A percentile compares a stretch with the other conserved stretches of the same genome.
phyloP scores from a whole-genome alignment of 2,329 filamentous ascomycete species.

The Huntiella abstrusa region DNA sequence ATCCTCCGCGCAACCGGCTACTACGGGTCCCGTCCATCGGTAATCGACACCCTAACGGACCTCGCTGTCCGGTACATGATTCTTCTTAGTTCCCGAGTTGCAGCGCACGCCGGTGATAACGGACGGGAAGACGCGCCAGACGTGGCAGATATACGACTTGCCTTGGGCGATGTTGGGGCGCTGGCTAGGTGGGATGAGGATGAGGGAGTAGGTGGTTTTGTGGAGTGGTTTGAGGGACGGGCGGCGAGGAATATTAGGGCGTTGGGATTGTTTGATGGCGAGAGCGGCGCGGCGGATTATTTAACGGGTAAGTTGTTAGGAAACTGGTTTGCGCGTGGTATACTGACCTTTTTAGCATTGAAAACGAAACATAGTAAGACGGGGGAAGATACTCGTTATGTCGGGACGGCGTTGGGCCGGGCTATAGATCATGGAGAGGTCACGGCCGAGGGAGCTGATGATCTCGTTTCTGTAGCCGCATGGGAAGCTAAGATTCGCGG shows the following conservation, averaged over 20 bases:
- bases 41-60: constrained; percentile 76
- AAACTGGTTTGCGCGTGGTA: background rate
- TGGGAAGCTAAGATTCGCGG: constrained; percentile 34
- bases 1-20: constrained; percentile 85
- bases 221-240: constrained; percentile 58
- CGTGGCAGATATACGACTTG: constrained; percentile 66
- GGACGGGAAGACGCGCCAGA: constrained; percentile 32
- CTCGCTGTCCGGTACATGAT: constrained; percentile 65
- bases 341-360: constrained; percentile 31
- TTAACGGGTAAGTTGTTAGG: constrained; percentile 33
- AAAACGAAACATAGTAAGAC: constrained; percentile 89
- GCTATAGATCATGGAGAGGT: constrained; percentile 51
- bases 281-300: constrained; percentile 49
- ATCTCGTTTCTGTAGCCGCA: constrained; percentile 42
- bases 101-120: constrained; percentile 50
- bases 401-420: constrained; percentile 66
- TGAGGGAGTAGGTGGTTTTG: constrained; percentile 66
- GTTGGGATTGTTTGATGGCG: constrained; percentile 53
- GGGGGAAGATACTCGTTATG: constrained; percentile 69
- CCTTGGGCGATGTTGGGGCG: constrained; percentile 62
- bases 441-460: constrained; percentile 48
- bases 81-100: constrained; percentile 53
- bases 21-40: constrained; percentile 60
- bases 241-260: constrained; percentile 64
- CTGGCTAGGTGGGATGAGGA: constrained; percentile 50